phyloP scores from a whole-genome alignment of 192 early-diverging fungal species.

The Mortierella hygrophila region DNA sequence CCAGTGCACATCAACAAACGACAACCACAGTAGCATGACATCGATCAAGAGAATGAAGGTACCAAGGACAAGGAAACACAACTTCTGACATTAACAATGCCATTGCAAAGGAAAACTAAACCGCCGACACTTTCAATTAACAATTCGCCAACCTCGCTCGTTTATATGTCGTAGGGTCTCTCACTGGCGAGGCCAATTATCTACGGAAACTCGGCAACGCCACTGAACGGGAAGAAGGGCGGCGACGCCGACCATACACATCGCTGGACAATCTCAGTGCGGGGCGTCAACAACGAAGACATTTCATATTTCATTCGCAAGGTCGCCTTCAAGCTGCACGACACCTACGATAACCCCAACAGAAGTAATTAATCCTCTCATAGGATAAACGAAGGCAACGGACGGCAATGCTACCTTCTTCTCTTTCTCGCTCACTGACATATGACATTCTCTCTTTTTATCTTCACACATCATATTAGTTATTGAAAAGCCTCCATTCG shows the following conservation, averaged over 20 bases:
- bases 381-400: not conserved
- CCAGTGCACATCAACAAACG: not conserved
- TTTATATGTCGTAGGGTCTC: conserved; percentile 62
- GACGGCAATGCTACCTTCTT: not conserved
- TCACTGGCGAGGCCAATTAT: conserved; percentile 83
- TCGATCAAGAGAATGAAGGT: conserved; percentile 37
- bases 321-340: conserved; percentile 96
- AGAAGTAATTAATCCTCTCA: conserved; percentile 63
- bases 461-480: conserved; percentile 53
- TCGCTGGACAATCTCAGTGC: conserved; percentile 93
- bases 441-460: not conserved
- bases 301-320: conserved; percentile 87
- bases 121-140: not conserved
- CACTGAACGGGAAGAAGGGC: conserved; percentile 72
- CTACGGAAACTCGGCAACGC: conserved; percentile 87
- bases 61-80: not conserved
- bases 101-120: not conserved
- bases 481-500: conserved; percentile 88
- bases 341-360: conserved; percentile 85
- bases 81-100: not conserved
- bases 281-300: conserved; percentile 89
- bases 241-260: conserved; percentile 92
- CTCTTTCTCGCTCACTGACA: not conserved
- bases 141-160: not conserved
- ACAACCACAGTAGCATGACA: conserved; percentile 17